Evolutionary conservation across 345 rosid genomes (phyloP), one percentile per base, ranked within the genome.

Genomic region (Populus simonii): DNA sequence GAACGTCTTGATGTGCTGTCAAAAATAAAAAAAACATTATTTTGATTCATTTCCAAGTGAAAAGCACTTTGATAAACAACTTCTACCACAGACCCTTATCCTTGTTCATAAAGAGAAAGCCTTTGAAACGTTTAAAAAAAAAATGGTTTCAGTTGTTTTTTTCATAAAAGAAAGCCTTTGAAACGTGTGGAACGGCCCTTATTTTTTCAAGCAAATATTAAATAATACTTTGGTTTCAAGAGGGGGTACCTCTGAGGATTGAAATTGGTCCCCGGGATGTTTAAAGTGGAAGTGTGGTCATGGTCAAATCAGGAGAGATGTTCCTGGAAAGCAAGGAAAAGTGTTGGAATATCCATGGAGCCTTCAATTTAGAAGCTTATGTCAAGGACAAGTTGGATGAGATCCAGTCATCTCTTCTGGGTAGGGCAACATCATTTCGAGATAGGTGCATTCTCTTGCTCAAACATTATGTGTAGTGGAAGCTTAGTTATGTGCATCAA

Each of bases 251-350:
- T 75, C 47, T 95, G 57, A 87, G 98, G 84, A 89, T 96, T 79
- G 99, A 96, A 85, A 91, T 96, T 78, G 97, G 99, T 84, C 99
- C 97, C 57, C 91, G 93, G 12, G 99, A 95, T 83, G 98, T 91
- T 76, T 86, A 94, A 22, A 93, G 90, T 76, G 87, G 85, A 73
- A 89, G 87, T 80, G 96, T 92, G 69, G 99, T 95, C 72, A 88
- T 92, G 36, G 36, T 33, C 36, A 33, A 76, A 90, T 96, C 23
- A 91, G 98, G 84, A 92, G 99, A 76, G 96, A 92, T 84, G 71
- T 93, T 83, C 99, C 97, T 38, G 98, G 99, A 77, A 93, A 93
- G 85, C 85, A 89, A 81, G 98, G 98, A 35, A 93, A 95, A 84
- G 93, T 87, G 41, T 92, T 85, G 99, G 94, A 76, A 92, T 96